A percentile compares a stretch with the other conserved stretches of the same genome.
These are phyloP conservation scores for Emericellopsis atlantica DNA, from an alignment of 2,329 filamentous ascomycete genomes.

Conservation along the genomic window DNA sequence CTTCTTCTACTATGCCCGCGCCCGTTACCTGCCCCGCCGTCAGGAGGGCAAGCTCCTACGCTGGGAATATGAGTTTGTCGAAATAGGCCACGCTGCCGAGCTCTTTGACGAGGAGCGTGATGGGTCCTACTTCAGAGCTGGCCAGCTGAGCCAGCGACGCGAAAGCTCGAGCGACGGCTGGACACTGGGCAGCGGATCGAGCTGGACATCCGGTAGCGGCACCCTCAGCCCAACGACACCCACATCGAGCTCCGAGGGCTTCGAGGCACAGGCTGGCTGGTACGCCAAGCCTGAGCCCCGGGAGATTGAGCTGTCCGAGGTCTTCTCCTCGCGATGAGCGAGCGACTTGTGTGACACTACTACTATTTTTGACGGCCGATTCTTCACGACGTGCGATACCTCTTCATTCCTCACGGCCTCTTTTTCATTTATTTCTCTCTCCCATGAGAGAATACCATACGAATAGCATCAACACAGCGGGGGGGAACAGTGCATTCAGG, in stretches of 20 bases:
- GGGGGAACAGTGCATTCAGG: no score
- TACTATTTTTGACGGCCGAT: not conserved
- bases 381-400: no score
- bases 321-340: constrained; percentile 12
- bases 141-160: constrained; percentile 27
- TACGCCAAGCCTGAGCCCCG: constrained; percentile 20
- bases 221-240: constrained; percentile 31
- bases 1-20: constrained; percentile 72
- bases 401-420: no score
- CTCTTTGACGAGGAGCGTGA: constrained; percentile 32
- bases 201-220: constrained; percentile 36
- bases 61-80: constrained; percentile 93
- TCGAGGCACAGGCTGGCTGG: constrained; percentile 21
- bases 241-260: constrained; percentile 24
- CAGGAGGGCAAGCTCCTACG: constrained; percentile 77
- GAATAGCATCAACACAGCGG: no score
- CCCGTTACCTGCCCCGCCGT: constrained; percentile 67
- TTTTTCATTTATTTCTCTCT: no score
- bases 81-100: constrained; percentile 54
- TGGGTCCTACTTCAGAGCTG: constrained; percentile 31
- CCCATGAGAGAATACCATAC: no score
- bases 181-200: constrained; percentile 67
- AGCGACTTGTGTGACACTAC: not conserved
- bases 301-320: constrained; percentile 32
- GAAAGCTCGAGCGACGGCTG: constrained; percentile 66